A percentile compares a stretch with the other conserved stretches of the same genome.
Conservation (phyloP, 805 yeast species). For the Starmerella asiatica region DNA sequence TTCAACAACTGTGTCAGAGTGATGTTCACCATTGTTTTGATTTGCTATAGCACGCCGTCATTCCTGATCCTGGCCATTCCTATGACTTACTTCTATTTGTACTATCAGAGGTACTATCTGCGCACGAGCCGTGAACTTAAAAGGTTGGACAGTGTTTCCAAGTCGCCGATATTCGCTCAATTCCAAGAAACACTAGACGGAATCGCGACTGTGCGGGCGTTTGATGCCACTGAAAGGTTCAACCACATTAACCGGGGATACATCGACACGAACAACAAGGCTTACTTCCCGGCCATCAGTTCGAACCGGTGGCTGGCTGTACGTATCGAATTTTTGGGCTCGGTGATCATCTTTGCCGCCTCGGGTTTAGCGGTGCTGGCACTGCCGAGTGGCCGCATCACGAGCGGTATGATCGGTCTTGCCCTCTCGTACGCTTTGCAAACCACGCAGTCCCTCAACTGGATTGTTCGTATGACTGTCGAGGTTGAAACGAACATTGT, state of each 20-base stretch:
- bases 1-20: conserved; percentile 28
- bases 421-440: conserved; percentile 87
- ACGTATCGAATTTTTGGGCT: conserved; percentile 81
- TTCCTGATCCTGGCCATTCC: conserved; percentile 63
- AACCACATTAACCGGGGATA: conserved; percentile 37
- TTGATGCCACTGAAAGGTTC: conserved; percentile 52
- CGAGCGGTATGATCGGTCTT: conserved; percentile 89
- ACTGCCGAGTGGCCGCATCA: conserved; percentile 50
- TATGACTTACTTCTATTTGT: conserved; percentile 46
- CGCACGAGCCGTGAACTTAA: conserved; percentile 65
- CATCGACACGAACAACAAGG: conserved; percentile 78
- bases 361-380: conserved; percentile 69
- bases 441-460: conserved; percentile 82
- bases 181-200: conserved; percentile 73
- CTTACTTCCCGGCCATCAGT: conserved; percentile 80
- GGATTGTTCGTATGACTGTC: conserved; percentile 98
- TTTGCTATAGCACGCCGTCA: conserved; percentile 78
- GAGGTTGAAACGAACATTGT: conserved; percentile 97
- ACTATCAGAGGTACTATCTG: conserved; percentile 59
- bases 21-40: conserved; percentile 61
- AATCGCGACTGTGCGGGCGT: conserved; percentile 66
- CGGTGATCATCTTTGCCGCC: conserved; percentile 73
- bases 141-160: conserved; percentile 53
- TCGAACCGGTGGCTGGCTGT: conserved; percentile 98
- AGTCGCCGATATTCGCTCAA: conserved; percentile 69